Evolutionary conservation across 1,284 basidiomycete genomes (phyloP).

Genomic region (Trametes pubescens): DNA sequence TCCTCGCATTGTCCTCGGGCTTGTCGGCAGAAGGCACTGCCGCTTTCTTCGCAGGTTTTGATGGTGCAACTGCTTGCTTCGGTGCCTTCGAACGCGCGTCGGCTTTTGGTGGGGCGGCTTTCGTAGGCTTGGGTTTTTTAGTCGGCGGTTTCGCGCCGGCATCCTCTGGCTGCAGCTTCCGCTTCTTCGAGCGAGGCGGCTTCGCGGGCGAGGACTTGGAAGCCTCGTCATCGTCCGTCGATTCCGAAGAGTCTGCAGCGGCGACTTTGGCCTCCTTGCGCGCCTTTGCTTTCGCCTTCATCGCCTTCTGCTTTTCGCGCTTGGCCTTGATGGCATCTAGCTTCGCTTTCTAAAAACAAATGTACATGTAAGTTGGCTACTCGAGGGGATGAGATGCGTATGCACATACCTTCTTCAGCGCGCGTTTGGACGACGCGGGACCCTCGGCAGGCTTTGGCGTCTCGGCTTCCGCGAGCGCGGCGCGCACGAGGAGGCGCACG

Average conservation of each 20-base stretch:
- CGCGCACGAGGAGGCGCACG: constrained; percentile 56
- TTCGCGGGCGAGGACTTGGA: constrained; percentile 27
- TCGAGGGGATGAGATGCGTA: background rate
- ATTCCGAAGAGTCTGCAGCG: constrained; percentile 9
- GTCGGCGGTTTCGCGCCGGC: background rate
- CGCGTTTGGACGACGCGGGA: constrained; percentile 56
- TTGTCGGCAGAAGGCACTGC: background rate
- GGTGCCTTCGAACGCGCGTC: background rate
- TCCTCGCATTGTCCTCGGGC: background rate
- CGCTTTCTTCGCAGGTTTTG: background rate
- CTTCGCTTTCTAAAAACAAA: constrained; percentile 51
- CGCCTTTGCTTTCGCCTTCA: constrained; percentile 39
- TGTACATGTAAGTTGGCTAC: background rate
- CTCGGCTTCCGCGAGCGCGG: constrained; percentile 31
- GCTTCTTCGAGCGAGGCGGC: constrained; percentile 36
- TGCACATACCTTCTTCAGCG: constrained; percentile 59
- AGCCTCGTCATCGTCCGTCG: constrained; percentile 5
- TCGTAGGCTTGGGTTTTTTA: constrained; percentile 18
- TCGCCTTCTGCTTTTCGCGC: constrained; percentile 48
- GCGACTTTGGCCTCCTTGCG: constrained; percentile 33
- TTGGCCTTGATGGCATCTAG: constrained; percentile 48
- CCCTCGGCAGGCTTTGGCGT: constrained; percentile 16
- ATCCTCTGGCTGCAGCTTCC: constrained; percentile 34
- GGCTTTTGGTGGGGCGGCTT: background rate
- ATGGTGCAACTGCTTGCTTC: background rate